Evolutionary conservation across 2,329 filamentous ascomycete genomes (phyloP).

Genomic region (Daldinia eschscholtzii): DNA sequence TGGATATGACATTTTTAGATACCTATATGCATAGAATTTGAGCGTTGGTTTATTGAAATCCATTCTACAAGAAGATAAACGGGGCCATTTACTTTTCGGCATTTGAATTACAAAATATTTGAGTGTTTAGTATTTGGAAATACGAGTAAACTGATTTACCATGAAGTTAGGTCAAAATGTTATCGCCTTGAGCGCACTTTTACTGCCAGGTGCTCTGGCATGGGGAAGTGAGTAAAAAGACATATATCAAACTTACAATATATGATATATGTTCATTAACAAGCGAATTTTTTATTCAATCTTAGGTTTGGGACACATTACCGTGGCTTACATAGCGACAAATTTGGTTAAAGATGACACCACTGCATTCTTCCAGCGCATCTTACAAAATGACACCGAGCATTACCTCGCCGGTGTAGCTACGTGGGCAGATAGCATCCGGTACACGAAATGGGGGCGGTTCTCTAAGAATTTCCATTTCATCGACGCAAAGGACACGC

Average conservation of each 20-base stretch:
- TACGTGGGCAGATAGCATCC: constrained; percentile 75
- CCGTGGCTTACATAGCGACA: constrained; percentile 72
- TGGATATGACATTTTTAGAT: neutral
- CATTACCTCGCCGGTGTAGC: constrained; percentile 74
- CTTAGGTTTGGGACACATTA: constrained; percentile 74
- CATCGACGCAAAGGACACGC: constrained; percentile 75
- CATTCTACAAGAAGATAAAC: neutral
- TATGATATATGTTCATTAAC: constrained; percentile 4
- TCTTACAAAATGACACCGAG: constrained; percentile 66
- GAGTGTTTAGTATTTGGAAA: neutral
- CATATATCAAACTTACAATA: neutral
- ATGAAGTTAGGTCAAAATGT: constrained; percentile 51
- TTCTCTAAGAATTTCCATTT: constrained; percentile 75
- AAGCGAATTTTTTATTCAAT: constrained; percentile 26
- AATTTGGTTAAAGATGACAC: constrained; percentile 70
- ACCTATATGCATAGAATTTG: neutral
- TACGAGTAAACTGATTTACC: constrained; percentile 17
- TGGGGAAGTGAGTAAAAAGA: constrained; percentile 58
- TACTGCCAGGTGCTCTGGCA: constrained; percentile 54
- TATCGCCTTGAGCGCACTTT: constrained; percentile 49
- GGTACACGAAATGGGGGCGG: constrained; percentile 72
- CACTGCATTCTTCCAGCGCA: constrained; percentile 66
- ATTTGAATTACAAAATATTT: neutral
- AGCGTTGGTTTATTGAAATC: neutral
- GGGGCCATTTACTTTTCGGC: neutral